Evolutionary conservation across 768 basidiomycete genomes (phyloP).

Genomic region (Lanmaoa rubissima): DNA sequence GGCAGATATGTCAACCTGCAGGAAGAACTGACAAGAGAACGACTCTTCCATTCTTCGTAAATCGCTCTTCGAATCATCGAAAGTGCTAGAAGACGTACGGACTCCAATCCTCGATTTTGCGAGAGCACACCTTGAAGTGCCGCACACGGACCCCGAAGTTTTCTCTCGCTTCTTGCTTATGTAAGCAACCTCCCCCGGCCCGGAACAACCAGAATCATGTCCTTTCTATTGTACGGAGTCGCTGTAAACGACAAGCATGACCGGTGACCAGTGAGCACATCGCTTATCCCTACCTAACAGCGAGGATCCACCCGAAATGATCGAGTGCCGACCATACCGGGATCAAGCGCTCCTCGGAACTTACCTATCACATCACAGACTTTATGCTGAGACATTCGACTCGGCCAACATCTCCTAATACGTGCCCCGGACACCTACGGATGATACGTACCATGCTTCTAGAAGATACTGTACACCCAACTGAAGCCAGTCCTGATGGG

Average conservation of each 20-base stretch:
- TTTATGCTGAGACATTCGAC: background rate
- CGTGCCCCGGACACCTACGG: background rate
- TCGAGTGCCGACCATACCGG: conserved; percentile 2
- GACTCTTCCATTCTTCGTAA: conserved; percentile 23
- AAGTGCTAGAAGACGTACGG: conserved; percentile 8
- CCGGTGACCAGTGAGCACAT: background rate
- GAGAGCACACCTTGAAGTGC: background rate
- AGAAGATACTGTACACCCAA: conserved; percentile 11
- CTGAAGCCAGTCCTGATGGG: conserved; percentile 6
- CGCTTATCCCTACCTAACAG: too few relatives aligned
- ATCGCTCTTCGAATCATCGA: conserved; percentile 17
- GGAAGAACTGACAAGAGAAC: conserved; percentile 6
- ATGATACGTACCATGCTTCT: conserved; percentile 2
- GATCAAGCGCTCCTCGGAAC: background rate
- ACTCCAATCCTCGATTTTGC: conserved; percentile 17
- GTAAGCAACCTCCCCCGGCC: conserved; percentile 3
- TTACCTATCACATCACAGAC: background rate
- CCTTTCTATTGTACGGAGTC: too few relatives aligned
- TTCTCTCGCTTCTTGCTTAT: background rate
- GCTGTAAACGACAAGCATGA: too few relatives aligned
- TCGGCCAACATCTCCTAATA: background rate
- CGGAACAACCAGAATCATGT: too few relatives aligned
- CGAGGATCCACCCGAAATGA: background rate
- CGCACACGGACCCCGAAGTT: background rate
- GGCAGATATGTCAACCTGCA: background rate